Conservation (phyloP, 106 monocot genomes). For the Allium cepa region DNA sequence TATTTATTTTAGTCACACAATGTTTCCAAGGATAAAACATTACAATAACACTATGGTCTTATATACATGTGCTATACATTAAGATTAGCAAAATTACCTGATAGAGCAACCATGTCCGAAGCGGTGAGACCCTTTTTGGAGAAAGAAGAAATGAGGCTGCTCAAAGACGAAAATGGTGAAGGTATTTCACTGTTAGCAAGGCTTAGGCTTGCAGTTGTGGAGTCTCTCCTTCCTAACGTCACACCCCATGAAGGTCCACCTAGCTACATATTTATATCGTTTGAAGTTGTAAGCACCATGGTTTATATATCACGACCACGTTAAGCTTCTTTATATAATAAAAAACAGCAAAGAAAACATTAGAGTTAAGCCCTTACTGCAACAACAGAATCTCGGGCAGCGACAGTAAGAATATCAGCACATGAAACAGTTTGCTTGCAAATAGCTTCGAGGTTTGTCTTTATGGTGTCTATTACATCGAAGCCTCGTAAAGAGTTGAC, state of each 20-base stretch:
- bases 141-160: conserved; percentile 13
- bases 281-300: background rate
- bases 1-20: background rate
- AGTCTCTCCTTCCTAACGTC: conserved; percentile 22
- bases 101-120: conserved; percentile 16
- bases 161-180: background rate
- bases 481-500: conserved; percentile 43
- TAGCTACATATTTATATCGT: conserved; percentile 9
- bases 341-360: background rate
- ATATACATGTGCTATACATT: no score
- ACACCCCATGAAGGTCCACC: conserved; percentile 21
- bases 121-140: conserved; percentile 11
- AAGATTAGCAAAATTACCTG: background rate
- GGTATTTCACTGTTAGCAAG: conserved; percentile 13
- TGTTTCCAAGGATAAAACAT: background rate
- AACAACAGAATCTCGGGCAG: conserved; percentile 42
- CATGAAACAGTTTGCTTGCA: conserved; percentile 32
- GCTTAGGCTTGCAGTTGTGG: conserved; percentile 15
- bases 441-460: conserved; percentile 4
- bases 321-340: background rate
- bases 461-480: conserved; percentile 44
- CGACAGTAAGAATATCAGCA: conserved; percentile 52
- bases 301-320: background rate
- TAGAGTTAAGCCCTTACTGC: conserved; percentile 7
- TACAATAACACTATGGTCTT: background rate